Evolutionary conservation across 768 basidiomycete species (phyloP).

Genomic region (Trametes villosa): DNA sequence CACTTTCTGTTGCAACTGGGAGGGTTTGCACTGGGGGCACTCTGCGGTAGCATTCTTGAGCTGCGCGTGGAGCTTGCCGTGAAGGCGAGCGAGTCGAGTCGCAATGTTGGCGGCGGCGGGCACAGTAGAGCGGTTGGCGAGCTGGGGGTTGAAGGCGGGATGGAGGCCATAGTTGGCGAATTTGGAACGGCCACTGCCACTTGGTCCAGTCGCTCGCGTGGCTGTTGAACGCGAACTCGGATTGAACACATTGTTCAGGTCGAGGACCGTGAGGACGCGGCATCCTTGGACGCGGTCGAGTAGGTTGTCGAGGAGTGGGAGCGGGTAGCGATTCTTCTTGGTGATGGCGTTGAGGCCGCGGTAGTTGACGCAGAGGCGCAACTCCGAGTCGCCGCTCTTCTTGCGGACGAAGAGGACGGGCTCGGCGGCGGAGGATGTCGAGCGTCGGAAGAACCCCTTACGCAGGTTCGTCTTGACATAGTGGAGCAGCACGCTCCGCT

Average conservation of each 20-base stretch:
- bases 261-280: conserved; percentile 40
- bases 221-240: neutral
- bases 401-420: conserved; percentile 36
- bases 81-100: conserved; percentile 35
- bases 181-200: neutral
- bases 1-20: too few relatives aligned
- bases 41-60: conserved; percentile 35
- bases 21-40: too few relatives aligned
- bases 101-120: conserved; percentile 39
- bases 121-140: conserved; percentile 34
- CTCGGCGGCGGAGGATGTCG: conserved; percentile 30
- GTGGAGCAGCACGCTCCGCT: conserved; percentile 38
- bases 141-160: conserved; percentile 32
- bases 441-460: conserved; percentile 37
- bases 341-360: conserved; percentile 38
- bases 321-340: conserved; percentile 38
- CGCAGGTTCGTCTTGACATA: conserved; percentile 43
- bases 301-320: conserved; percentile 39
- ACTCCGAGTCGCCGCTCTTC: conserved; percentile 28
- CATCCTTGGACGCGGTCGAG: conserved; percentile 29
- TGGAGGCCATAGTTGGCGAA: conserved; percentile 11
- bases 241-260: conserved; percentile 46
- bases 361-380: conserved; percentile 34
- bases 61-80: conserved; percentile 39
- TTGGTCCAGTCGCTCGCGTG: neutral